phyloP scores from a whole-genome alignment of 1,139 yeast species.

The Scheffersomyces stambukii region DNA sequence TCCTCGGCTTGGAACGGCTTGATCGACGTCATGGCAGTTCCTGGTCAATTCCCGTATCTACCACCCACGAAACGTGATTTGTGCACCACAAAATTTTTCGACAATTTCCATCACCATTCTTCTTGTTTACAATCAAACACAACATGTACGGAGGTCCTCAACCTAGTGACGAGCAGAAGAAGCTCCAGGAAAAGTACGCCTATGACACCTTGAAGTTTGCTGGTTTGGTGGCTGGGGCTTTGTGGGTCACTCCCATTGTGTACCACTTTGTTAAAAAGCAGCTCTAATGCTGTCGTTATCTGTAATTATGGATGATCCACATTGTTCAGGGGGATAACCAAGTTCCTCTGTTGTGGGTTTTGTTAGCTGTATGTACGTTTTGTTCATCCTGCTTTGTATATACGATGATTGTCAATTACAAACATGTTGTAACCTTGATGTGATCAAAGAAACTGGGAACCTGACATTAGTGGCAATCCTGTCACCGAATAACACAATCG shows the following conservation, averaged over 20 bases:
- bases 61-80: background rate
- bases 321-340: too few relatives aligned
- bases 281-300: constrained; percentile 28
- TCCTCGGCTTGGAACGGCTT: constrained; percentile 86
- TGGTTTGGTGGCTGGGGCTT: constrained; percentile 66
- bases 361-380: background rate
- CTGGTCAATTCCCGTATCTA: background rate
- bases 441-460: too few relatives aligned
- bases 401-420: too few relatives aligned
- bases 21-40: constrained; percentile 62
- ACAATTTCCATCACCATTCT: constrained; percentile 1
- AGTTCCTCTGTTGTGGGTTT: background rate
- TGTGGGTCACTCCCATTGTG: constrained; percentile 72
- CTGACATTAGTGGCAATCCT: too few relatives aligned
- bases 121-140: constrained; percentile 1
- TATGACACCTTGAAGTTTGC: constrained; percentile 64
- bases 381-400: background rate
- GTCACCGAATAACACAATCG: too few relatives aligned
- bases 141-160: constrained; percentile 78
- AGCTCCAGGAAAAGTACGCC: constrained; percentile 67
- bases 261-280: constrained; percentile 60
- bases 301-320: constrained; percentile 1
- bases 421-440: too few relatives aligned
- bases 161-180: constrained; percentile 75
- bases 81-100: constrained; percentile 3